Percentiles rank a stretch among this genome's conserved stretches.
Evolutionary conservation across 2,329 filamentous ascomycete genomes (phyloP).

Genomic region (Aspergillus puulaauensis): DNA sequence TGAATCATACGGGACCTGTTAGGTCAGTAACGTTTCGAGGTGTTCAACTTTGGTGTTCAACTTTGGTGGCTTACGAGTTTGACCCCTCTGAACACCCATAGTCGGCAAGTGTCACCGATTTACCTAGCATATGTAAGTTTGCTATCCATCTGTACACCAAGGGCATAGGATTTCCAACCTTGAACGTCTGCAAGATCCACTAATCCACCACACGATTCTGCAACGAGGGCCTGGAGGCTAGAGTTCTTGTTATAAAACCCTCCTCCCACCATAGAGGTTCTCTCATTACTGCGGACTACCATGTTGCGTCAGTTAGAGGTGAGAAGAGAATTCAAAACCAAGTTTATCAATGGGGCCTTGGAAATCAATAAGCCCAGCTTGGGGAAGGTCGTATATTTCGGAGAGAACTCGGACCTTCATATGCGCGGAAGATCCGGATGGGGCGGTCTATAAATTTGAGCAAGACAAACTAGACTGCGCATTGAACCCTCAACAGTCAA

Average conservation of each 20-base stretch:
- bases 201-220: slow-evolving; percentile 1
- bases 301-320: background rate
- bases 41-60: background rate
- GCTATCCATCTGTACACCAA: background rate
- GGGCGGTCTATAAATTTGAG: background rate
- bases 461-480: background rate
- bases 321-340: background rate
- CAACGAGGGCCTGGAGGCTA: slow-evolving; percentile 3
- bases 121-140: background rate
- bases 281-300: background rate
- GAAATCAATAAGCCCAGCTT: background rate
- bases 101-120: background rate
- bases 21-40: background rate
- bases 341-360: background rate
- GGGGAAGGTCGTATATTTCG: background rate
- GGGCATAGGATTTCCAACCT: background rate
- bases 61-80: slow-evolving; percentile 1
- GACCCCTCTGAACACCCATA: slow-evolving; percentile 9
- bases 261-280: slow-evolving; percentile 7
- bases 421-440: background rate
- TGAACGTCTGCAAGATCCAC: background rate
- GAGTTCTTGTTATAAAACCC: slow-evolving; percentile 8
- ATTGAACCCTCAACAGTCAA: background rate
- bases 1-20: background rate
- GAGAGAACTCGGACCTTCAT: background rate